Evolutionary conservation across 2,329 filamentous ascomycete species (phyloP), one percentile per base, ranked within the genome.

Genomic region (Orbilia ellipsospora): DNA sequence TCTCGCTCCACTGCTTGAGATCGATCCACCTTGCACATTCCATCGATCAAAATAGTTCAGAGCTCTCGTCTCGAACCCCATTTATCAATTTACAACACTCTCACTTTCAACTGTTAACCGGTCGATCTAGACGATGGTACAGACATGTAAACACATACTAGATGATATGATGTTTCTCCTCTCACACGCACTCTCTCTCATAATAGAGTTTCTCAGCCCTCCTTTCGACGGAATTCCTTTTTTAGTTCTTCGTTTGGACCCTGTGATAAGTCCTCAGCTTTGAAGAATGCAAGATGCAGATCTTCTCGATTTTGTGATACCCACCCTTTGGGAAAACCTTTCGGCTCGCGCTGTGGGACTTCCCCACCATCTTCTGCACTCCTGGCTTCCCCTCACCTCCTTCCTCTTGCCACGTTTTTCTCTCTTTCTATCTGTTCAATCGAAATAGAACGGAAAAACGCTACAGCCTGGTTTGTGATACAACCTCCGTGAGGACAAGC

Each of bases 351-450:
- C 40, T 26, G 40, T 48, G 36, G 40, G 5, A 36, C 31, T 7
- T 59, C 55, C 42, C 42, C 40, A 16, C 40, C 57, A 4, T 48
- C 54, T n/a, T 40, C 45, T 68, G 57, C 66, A 48, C 66, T 63
- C 57, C 57, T 70, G 50, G 56, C 36, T 48, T 70, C 66, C 18
- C 50, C 48, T 63, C 66, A 18, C 50, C 48, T 63, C 51, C 56
- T 62, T 51, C 23, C 12, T 40, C 20, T 56, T 69, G 57, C 66
- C 66, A 69, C 66, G 66, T 69, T 69, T 69, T 62, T 55, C 48
- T 51, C 16, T 44, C 8, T 40, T 57, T 31, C 16, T n/a, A 7
- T 36, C 6, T 36, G 31, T 7, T 7, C 31, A 36, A 36, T 36
- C 5, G 31, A 36, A 36, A 36, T 36, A 36, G 31, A 36, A 36